Base-by-base conservation (phyloP, 768 basidiomycete genomes). In the Serendipita sp. region DNA sequence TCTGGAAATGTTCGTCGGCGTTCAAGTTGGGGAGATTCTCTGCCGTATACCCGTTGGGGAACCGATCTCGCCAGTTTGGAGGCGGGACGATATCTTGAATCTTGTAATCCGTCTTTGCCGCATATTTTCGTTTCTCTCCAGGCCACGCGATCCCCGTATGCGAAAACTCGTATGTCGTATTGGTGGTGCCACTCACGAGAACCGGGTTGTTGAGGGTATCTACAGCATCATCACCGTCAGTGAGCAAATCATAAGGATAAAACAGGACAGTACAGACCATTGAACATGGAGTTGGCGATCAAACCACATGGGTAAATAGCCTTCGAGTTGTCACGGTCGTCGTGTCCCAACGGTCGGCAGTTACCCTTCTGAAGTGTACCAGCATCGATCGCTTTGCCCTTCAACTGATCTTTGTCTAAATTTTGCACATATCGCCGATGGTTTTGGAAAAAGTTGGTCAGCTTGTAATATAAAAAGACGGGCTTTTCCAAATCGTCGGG, bases 361-460 rank as follows among this genome's bases (percentile, higher is more conserved):
- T 94, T 85, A 36, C 90, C 83, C 53, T 77, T 74, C 44, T 83
- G 74, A n/a, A 93, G 77, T 63, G 76, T 72, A 27, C 64, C 70
- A 15, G 73, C 62, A 58, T 75, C 79, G 46, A 83, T 81, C 62
- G 72, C 73, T 37, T 86, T 76, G 50, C 96, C 96, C 72, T 83
- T 82, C 63, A 99, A 80, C 73, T 99, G 96, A 68, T 86, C 78
- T 11, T 86, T 79, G 71, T 93, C 83, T 46, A 90, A 75, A 72
- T 90, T 93, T 77, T 93, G 88, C 64, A 98, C 96, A 71, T 98
- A 99, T 71, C 96, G 83, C 37, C 96, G 86, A 73, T 99, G 96
- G 74, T 99, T 99, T 79, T 99, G 95, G 76, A 83, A 98, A 76
- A 94, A 95, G 76, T 93, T 93, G 55, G 89, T 91, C 72, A 91